Evolutionary conservation across 2,329 filamentous ascomycete genomes (phyloP), one percentile per base, ranked within the genome.

Genomic region (Beauveria australis): DNA sequence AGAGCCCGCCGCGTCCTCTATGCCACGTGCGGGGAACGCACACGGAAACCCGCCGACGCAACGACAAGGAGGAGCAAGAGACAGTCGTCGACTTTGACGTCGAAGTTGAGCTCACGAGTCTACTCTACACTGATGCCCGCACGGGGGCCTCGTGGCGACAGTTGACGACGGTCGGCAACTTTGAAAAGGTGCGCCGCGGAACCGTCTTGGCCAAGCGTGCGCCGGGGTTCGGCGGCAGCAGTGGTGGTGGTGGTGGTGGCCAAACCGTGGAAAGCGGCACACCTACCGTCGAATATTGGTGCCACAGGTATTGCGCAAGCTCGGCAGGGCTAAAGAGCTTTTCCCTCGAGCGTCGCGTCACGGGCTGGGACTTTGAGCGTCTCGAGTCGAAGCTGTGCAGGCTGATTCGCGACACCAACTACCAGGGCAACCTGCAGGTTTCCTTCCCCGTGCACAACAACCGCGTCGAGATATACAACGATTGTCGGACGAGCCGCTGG

Each of bases 341-440:
- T 64, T 68, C 72, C 1, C 72, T 87, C 22, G 73, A 75, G 64
- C 76, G 83, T 9, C 73, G 73, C 37, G 75, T 91, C 53, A 71
- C 76, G 0, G 87, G 88, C 24, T 82, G 89, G 69, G 82, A 91
- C 68, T 76, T 80, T 60, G 75, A 77, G 1, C 71, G 73, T 49
- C 71, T 91, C 22, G 74, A 76, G 48, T 68, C 73, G 18, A 76
- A 81, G 7, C 72, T 91, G 22, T 76, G 79, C 61, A 73, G 70
- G n/a, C 72, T 89, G 2, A 80, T 91, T 19, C 77, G 81, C 37
- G 75, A 78, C 19, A 89, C 87, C 4, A 85, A 86, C 69, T 92
- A 92, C 74, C 81, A 81, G 28, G 89, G 89, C 7, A 73, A 79
- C 58, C 70, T 89, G 24, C 64, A 71, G 18, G 78, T 92, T 57